Conservation (phyloP, 2,329 filamentous ascomycete species). For the Penicillium sp. region DNA sequence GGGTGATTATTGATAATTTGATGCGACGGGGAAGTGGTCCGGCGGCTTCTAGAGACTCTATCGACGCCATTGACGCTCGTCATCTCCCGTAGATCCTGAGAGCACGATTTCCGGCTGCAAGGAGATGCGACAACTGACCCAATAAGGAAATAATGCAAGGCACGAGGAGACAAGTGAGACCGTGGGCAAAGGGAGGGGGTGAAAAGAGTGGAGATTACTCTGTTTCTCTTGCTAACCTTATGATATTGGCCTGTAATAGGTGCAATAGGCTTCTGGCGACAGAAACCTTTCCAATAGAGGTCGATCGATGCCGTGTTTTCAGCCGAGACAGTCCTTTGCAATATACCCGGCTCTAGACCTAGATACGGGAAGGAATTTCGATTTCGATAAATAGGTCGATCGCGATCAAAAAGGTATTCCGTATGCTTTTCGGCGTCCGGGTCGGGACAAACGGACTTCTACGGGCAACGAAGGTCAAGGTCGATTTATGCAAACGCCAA, state of each 20-base stretch:
- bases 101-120: constrained; percentile 32
- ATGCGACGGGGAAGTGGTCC: constrained; percentile 24
- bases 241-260: constrained; percentile 7
- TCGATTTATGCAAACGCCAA: constrained; percentile 17
- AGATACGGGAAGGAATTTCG: not conserved
- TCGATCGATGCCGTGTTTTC: not conserved
- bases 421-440: constrained; percentile 1
- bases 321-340: constrained; percentile 15
- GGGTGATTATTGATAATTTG: constrained; percentile 1
- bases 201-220: constrained; percentile 1
- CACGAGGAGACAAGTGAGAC: constrained; percentile 27
- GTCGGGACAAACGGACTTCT: constrained; percentile 15
- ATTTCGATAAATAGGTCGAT: constrained; percentile 8
- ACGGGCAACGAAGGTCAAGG: constrained; percentile 7
- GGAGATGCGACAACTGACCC: constrained; percentile 27
- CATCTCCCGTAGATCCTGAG: constrained; percentile 22
- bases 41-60: constrained; percentile 19
- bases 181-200: constrained; percentile 24
- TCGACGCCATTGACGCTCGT: constrained; percentile 28
- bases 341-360: not conserved
- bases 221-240: constrained; percentile 30
- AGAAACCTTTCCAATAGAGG: constrained; percentile 1
- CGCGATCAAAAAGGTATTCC: not conserved
- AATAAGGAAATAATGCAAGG: constrained; percentile 35
- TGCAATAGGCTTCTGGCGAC: constrained; percentile 18